Conservation (phyloP, 805 yeast genomes). For the Candida endomychidarum region DNA sequence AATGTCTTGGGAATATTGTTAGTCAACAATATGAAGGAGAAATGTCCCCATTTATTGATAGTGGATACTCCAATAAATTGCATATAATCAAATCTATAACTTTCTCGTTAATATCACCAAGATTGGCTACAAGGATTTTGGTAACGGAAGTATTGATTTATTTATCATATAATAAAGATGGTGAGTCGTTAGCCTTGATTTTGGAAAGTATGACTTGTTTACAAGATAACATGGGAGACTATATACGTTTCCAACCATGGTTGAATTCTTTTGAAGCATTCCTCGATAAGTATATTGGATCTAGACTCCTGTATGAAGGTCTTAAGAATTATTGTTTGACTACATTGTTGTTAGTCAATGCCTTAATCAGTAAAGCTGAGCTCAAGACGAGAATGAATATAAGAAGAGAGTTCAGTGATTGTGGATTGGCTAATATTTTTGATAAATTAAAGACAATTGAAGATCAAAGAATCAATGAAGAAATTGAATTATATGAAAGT, state of each 20-base stretch:
- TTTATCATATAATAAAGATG: constrained; percentile 27
- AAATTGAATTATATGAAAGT: constrained; percentile 38
- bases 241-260: constrained; percentile 43
- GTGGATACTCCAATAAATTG: constrained; percentile 22
- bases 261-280: constrained; percentile 35
- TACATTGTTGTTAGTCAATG: constrained; percentile 36
- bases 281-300: constrained; percentile 28
- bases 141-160: constrained; percentile 45
- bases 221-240: constrained; percentile 37
- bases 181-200: constrained; percentile 20
- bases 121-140: constrained; percentile 38
- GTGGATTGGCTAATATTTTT: constrained; percentile 33
- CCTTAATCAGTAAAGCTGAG: constrained; percentile 29
- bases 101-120: constrained; percentile 39
- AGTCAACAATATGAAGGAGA: constrained; percentile 18
- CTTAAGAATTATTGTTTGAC: constrained; percentile 36
- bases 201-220: constrained; percentile 32
- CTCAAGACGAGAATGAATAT: constrained; percentile 28
- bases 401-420: constrained; percentile 38
- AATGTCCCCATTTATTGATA: constrained; percentile 10
- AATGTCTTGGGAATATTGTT: constrained; percentile 36
- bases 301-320: constrained; percentile 16
- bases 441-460: constrained; percentile 33
- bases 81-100: constrained; percentile 39
- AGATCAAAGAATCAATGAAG: constrained; percentile 32